phyloP scores from a whole-genome alignment of 2,329 filamentous ascomycete species.

The Penicillium paneum region DNA sequence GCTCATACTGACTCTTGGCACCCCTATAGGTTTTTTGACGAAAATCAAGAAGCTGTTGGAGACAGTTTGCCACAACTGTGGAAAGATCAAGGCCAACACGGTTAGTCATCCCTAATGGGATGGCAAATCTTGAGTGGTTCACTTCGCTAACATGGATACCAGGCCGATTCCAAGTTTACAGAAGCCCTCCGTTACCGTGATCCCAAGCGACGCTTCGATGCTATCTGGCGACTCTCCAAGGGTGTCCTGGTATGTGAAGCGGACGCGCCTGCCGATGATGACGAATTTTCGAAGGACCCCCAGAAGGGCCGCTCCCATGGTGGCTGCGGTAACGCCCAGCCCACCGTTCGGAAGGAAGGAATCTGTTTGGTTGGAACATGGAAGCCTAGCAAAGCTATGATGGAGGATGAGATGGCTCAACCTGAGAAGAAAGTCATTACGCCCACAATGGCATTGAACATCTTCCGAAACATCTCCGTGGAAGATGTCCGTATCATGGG shows the following conservation, averaged over 20 bases:
- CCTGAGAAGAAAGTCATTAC: conserved; percentile 80
- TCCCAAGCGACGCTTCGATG: conserved; percentile 89
- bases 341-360: conserved; percentile 81
- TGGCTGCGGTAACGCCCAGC: conserved; percentile 89
- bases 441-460: conserved; percentile 77
- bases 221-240: conserved; percentile 90
- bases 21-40: conserved; percentile 76
- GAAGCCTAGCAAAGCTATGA: conserved; percentile 71
- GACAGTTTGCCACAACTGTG: conserved; percentile 98
- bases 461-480: conserved; percentile 80
- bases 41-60: conserved; percentile 99
- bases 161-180: conserved; percentile 81
- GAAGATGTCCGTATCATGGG: conserved; percentile 83
- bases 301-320: conserved; percentile 65
- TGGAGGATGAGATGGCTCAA: conserved; percentile 61
- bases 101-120: conserved; percentile 73
- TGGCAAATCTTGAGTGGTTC: conserved; percentile 53
- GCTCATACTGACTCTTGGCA: conserved; percentile 26
- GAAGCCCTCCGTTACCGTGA: conserved; percentile 81
- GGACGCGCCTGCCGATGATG: conserved; percentile 64
- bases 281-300: conserved; percentile 65
- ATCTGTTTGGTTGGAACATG: conserved; percentile 74
- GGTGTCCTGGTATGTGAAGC: conserved; percentile 80
- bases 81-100: conserved; percentile 94
- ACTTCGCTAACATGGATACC: conserved; percentile 48